phyloP scores from a whole-genome alignment of 2,329 filamentous ascomycete species.

The Conoideocrella luteorostrata region DNA sequence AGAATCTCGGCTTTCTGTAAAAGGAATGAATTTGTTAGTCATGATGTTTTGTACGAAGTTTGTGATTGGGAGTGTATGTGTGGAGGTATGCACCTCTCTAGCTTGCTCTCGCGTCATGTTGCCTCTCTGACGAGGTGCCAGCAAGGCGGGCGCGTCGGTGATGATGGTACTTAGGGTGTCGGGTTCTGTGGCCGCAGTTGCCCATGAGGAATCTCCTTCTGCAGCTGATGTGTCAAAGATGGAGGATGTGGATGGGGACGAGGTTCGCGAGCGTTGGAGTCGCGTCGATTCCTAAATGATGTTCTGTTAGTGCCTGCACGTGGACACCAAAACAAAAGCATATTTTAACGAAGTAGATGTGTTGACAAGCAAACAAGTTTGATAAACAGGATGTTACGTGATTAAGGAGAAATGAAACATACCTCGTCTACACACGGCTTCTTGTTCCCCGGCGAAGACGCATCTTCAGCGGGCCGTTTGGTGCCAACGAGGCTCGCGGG shows the following conservation, averaged over 20 bases:
- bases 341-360: too few species aligned
- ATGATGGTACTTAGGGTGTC: constrained; percentile 22
- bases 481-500: constrained; percentile 14
- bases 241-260: constrained; percentile 38
- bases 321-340: too few species aligned
- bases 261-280: constrained; percentile 19
- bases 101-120: constrained; percentile 46
- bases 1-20: constrained; percentile 57
- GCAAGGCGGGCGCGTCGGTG: constrained; percentile 3
- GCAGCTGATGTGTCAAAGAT: constrained; percentile 43
- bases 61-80: neutral
- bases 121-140: constrained; percentile 6
- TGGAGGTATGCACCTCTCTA: constrained; percentile 45
- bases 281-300: constrained; percentile 4
- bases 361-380: too few species aligned
- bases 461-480: constrained; percentile 18
- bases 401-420: constrained; percentile 8
- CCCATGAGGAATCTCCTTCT: constrained; percentile 43
- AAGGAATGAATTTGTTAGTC: constrained; percentile 4
- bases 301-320: constrained; percentile 12
- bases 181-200: constrained; percentile 44
- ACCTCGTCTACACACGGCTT: constrained; percentile 29
- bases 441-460: constrained; percentile 20
- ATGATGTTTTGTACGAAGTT: neutral
- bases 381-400: too few species aligned